phyloP scores from a whole-genome alignment of 129 eudicot species.

The Heracleum sosnowskyi region DNA sequence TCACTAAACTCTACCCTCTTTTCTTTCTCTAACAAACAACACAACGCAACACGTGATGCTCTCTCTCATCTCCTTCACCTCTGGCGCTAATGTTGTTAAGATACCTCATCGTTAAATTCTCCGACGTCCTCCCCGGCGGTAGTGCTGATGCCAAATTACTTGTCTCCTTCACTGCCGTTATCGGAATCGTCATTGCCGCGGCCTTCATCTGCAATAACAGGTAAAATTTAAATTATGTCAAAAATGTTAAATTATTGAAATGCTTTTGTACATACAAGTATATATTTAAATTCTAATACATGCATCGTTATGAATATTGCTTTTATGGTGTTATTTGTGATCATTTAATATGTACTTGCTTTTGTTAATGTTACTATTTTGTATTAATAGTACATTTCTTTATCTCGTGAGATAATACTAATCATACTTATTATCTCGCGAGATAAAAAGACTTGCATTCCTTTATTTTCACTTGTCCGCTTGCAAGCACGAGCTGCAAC shows the following conservation, averaged over 20 bases:
- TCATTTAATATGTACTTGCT: neutral
- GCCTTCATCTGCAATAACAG: constrained; percentile 7
- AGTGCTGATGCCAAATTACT: neutral
- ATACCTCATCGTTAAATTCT: constrained; percentile 5
- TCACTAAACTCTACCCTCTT: neutral
- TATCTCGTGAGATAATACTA: too few relatives aligned
- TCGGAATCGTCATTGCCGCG: constrained; percentile 7
- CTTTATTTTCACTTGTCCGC: too few relatives aligned
- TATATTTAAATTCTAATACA: neutral
- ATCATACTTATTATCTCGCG: too few relatives aligned
- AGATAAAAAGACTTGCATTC: too few relatives aligned
- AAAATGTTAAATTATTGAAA: neutral
- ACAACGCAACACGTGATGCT: neutral
- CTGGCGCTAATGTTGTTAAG: constrained; percentile 3
- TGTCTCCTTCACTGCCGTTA: neutral
- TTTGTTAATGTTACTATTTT: neutral
- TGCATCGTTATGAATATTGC: neutral
- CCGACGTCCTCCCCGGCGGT: constrained; percentile 5
- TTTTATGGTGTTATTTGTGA: neutral
- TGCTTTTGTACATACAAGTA: neutral
- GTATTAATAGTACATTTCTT: too few relatives aligned
- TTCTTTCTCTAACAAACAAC: neutral
- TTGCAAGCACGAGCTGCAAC: too few relatives aligned
- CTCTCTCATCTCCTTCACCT: constrained; percentile 4
- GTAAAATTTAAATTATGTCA: too few relatives aligned